Base-by-base conservation (phyloP, 148 eudicot species). In the Polygonum aviculare region DNA sequence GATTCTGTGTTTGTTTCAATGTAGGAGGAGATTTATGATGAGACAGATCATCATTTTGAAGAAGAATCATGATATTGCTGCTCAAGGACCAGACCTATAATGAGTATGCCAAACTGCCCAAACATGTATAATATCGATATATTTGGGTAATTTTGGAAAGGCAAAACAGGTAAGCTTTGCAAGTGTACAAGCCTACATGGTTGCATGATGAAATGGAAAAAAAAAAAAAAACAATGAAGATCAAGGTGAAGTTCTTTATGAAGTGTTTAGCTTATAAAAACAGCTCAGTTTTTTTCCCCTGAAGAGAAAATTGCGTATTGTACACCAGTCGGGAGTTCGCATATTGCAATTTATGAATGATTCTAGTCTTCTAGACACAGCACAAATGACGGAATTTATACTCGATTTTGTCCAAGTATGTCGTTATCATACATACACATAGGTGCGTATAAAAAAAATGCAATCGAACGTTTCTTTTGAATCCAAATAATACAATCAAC, bases 21-120 rank as follows among this genome's bases (percentile, higher is more conserved):
- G 84, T 80, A 94, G 98, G 98, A 92, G 88, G 98, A 94, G 87
- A 94, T 94, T n/a, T 94, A 84, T 80, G 98, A 94, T 52, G 98
- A 94, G 81, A 94, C 96, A 5, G 98, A 92, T 80, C 96, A 92
- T 73, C 97, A 89, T 59, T 79, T 71, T 31, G 97, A 90, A 52
- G 97, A 90, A 52, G 91, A 86, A 48, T 88, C 92, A 52, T 90
- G 85, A 94, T 78, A 47, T 39, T 22, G 35, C 22, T 59, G 33
- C 67, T 36, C 4, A 59, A 59, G 35, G 67, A n/a, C 33, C 21
- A 36, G 7, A 59, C 36, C 22, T 59, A 26, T 26, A 22, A 4
- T 31, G 69, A 60, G 12, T 60, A 31, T 60, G 15, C 15, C 38
- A 35, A 65, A 26, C 31, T 26, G 31, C 31, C 31, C 31, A 26